Base-by-base conservation (phyloP, 2,329 filamentous ascomycete genomes). In the Neonectria sp. region DNA sequence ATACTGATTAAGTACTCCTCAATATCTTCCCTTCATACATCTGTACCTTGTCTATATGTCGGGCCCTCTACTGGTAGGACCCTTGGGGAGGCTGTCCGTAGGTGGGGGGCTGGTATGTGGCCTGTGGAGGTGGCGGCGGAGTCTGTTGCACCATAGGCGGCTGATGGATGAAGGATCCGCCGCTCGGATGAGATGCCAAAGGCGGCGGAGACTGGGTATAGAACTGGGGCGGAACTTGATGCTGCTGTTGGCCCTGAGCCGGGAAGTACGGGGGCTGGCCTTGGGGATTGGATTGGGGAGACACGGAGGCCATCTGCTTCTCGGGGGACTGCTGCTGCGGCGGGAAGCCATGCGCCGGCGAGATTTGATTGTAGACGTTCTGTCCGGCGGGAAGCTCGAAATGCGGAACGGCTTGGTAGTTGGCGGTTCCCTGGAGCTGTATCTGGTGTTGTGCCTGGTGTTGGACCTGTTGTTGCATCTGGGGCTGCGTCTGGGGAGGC, bases 291-390 rank as follows among this genome's bases (percentile, higher is more conserved):
- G 57, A 24, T 13, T 62, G 40, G 27, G 49, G 31, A 60, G 29
- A 27, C 13, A 33, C 24, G 33, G 55, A 1, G 1, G 58, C 29
- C 24, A n/a, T 21, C 11, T 43, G 56, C 25, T 56, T 65, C 51
- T 65, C 56, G 4, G 29, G 17, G 5, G 52, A 45, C n/a, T 27
- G 56, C n/a, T 46, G 56, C 33, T 64, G 61, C 13, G 53, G 40
- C 5, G 17, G 15, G 27, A 58, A 58, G 25, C 33, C 52, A n/a
- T 51, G 55, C 9, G 40, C 37, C 5, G 49, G 56, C 7, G 48
- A 7, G n/a, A 31, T 49, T 25, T 43, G 51, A 25, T 49, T 49
- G 49, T 65, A 45, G 21, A 55, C 35, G 49, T 12, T 52, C 49
- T 52, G 49, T 0, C 49, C 29, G 27, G 31, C n/a, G 5, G 49